Conservation (phyloP, 1,284 basidiomycete species). For the Microbotryum saponariae region DNA sequence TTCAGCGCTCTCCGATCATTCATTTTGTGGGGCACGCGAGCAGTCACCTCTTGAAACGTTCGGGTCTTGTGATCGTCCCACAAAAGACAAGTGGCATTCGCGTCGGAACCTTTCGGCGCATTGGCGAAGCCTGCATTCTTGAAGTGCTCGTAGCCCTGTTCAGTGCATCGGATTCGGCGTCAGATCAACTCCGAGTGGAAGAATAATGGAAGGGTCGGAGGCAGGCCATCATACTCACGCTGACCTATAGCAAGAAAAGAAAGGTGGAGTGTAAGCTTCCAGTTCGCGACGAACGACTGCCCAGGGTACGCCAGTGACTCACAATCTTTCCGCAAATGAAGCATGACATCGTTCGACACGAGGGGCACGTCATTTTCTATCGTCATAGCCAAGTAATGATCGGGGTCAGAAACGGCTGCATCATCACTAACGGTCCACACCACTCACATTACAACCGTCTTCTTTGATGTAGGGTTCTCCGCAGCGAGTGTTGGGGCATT, state of each 20-base stretch:
- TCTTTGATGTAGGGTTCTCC: conserved; percentile 30
- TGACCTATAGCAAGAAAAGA: neutral
- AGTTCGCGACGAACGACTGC: too few relatives aligned
- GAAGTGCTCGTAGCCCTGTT: conserved; percentile 32
- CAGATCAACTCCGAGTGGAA: neutral
- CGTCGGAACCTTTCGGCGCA: conserved; percentile 4
- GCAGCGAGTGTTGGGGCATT: conserved; percentile 26
- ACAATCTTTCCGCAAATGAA: conserved; percentile 22
- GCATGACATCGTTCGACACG: conserved; percentile 21
- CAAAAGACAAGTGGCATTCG: conserved; percentile 9
- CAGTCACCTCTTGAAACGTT: conserved; percentile 17
- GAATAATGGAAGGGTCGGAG: conserved; percentile 1
- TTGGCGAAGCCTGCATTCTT: conserved; percentile 11
- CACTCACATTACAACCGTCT: neutral
- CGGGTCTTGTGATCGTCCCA: conserved; percentile 28
- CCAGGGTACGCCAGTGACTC: neutral
- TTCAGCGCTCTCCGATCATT: too few relatives aligned
- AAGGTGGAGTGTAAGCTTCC: neutral
- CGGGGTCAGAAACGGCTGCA: conserved; percentile 1
- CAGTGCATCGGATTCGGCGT: conserved; percentile 6
- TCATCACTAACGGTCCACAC: too few relatives aligned
- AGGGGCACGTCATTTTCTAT: conserved; percentile 22
- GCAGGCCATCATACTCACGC: neutral
- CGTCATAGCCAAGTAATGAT: conserved; percentile 4
- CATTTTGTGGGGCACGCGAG: neutral